Evolutionary conservation across 2,329 filamentous ascomycete genomes (phyloP), one percentile per base, ranked within the genome.

Genomic region (Fusarium sp.): DNA sequence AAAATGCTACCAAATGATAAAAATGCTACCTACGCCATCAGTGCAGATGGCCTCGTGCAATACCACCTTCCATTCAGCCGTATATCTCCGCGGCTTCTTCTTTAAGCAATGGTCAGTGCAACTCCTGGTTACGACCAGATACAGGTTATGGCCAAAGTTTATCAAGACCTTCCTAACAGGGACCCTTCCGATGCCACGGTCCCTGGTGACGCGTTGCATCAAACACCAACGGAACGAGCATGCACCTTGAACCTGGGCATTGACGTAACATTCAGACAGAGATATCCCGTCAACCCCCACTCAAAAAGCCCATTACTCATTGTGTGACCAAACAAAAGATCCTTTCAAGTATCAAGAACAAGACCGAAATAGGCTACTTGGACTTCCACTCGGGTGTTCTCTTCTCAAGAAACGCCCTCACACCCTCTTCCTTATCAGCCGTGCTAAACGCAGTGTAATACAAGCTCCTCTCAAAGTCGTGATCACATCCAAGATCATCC

Each of bases 381-480:
- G 54, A 18, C 20, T 69, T 69, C 76, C 76, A 78, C 8, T 66
- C 60, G 5, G 76, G 76, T 14, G 65, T 57, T 5, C 76, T 71
- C 72, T 77, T 82, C 33, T 81, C 76, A 8, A 82, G 69, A 59
- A 82, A 81, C 8, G 80, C 80, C 9, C 65, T 67, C 20, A 81
- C 77, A 33, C 79, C 80, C 62, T 81, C 80, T 27, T 68, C 65
- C 59, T 81, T 82, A 50, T 82, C 80, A 22, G 59, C 50, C 1
- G 79, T 81, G 16, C 80, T 79, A 68, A 84, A 83, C 4, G 82
- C 80, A 66, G 77, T 78, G 61, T 83, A 84, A 66, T 84, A 84
- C 47, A 84, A 66, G 65, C 75, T 77, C 38, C 81, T 74, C 68
- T 84, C 82, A 69, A 82, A 80, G 47, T 80, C 79, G 40, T 81